These are phyloP conservation scores for Tylopilus subfusipes DNA, from an alignment of 768 basidiomycete species.

Conservation along the genomic window DNA sequence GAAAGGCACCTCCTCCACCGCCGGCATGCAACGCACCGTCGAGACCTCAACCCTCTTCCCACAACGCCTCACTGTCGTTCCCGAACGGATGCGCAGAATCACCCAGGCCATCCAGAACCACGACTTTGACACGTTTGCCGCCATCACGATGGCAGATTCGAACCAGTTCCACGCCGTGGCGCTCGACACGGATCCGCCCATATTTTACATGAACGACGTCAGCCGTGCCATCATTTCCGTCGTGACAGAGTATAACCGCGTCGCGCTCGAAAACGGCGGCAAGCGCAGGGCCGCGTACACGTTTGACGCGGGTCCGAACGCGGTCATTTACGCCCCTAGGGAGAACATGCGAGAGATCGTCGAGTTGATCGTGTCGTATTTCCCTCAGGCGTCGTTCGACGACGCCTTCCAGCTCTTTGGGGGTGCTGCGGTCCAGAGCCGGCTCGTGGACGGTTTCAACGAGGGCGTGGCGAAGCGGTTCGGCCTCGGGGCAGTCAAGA, in stretches of 20 bases:
- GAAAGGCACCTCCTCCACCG: conserved; percentile 92
- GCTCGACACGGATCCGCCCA: conserved; percentile 94
- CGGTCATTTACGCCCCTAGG: conserved; percentile 88
- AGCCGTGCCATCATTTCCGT: conserved; percentile 88
- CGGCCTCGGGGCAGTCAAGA: conserved; percentile 75
- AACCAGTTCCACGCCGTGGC: conserved; percentile 99
- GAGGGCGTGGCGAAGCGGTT: conserved; percentile 69
- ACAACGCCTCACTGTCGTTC: conserved; percentile 90
- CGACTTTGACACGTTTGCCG: conserved; percentile 88
- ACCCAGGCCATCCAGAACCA: conserved; percentile 68
- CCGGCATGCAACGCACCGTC: conserved; percentile 97
- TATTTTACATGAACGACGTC: conserved; percentile 99
- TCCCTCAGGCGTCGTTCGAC: conserved; percentile 80
- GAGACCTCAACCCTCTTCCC: conserved; percentile 86
- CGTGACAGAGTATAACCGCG: conserved; percentile 89
- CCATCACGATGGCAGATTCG: conserved; percentile 94
- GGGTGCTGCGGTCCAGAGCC: conserved; percentile 42
- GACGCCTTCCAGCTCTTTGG: conserved; percentile 69
- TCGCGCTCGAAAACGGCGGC: conserved; percentile 52
- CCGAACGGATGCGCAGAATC: conserved; percentile 80
- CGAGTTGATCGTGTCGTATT: conserved; percentile 72
- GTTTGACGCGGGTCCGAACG: conserved; percentile 98
- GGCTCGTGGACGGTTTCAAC: conserved; percentile 72
- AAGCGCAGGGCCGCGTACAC: conserved; percentile 91
- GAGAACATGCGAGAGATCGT: conserved; percentile 78